phyloP scores from a whole-genome alignment of 106 monocot species.

The Dioscorea dumetorum region DNA sequence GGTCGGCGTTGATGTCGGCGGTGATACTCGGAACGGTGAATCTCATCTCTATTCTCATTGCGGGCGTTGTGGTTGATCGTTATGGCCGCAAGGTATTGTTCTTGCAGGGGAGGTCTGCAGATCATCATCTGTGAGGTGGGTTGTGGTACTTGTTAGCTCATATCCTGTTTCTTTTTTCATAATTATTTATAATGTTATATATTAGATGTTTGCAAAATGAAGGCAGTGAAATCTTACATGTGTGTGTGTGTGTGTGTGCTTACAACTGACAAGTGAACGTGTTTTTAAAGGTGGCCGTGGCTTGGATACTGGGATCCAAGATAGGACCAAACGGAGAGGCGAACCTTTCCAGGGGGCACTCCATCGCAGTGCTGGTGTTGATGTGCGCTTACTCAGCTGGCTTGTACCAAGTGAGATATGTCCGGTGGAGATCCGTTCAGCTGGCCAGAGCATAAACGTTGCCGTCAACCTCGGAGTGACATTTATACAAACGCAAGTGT shows the following conservation, averaged over 20 bases:
- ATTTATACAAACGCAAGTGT: constrained; percentile 34
- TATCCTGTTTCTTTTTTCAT: too few relatives aligned
- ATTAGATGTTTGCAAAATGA: too few relatives aligned
- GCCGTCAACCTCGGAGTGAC: constrained; percentile 34
- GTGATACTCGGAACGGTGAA: constrained; percentile 23
- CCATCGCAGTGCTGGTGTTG: constrained; percentile 25
- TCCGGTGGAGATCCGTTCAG: constrained; percentile 49
- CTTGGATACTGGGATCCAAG: constrained; percentile 23
- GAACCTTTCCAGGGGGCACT: constrained; percentile 4
- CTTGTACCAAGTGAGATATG: constrained; percentile 51
- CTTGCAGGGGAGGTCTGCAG: constrained; percentile 33
- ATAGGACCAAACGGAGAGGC: constrained; percentile 1
- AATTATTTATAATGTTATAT: too few relatives aligned
- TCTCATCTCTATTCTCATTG: not conserved
- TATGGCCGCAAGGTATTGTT: constrained; percentile 37
- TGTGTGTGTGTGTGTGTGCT: too few relatives aligned
- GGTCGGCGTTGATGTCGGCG: constrained; percentile 21
- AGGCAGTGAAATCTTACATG: too few relatives aligned
- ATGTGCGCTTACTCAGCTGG: constrained; percentile 37
- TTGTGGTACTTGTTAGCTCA: too few relatives aligned
- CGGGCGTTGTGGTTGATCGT: constrained; percentile 18
- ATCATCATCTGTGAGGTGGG: constrained; percentile 38
- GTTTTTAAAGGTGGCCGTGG: constrained; percentile 17
- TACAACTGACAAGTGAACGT: not conserved
- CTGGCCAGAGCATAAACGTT: constrained; percentile 36